These are phyloP conservation scores for Paraphoma chrysanthemicola DNA, from an alignment of 2,329 filamentous ascomycete genomes.

Conservation along the genomic window DNA sequence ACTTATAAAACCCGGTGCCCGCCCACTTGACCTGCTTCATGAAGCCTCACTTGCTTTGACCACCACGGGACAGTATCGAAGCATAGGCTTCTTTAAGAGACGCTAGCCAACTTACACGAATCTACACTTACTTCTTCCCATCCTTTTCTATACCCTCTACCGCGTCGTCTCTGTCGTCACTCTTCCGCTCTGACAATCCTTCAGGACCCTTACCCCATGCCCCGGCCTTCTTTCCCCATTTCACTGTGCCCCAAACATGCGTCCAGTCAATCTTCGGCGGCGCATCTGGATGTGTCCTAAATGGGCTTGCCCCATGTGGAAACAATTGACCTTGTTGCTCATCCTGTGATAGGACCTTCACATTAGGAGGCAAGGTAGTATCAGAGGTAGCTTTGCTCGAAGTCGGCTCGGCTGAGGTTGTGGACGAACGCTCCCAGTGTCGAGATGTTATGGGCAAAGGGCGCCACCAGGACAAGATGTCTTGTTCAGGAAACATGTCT, in stretches of 20 bases:
- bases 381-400: background rate
- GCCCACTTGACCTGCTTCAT: too few species aligned
- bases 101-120: too few species aligned
- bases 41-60: too few species aligned
- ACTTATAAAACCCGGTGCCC: too few species aligned
- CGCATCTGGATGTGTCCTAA: conserved; percentile 51
- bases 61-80: too few species aligned
- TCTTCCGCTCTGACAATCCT: conserved; percentile 50
- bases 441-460: conserved; percentile 69
- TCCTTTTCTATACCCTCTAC: background rate
- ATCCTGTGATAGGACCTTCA: conserved; percentile 21
- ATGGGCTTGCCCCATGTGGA: conserved; percentile 54
- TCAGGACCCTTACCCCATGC: conserved; percentile 60
- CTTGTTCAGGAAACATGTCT: conserved; percentile 3
- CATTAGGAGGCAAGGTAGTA: conserved; percentile 14
- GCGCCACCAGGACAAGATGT: conserved; percentile 67
- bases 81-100: too few species aligned
- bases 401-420: background rate
- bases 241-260: conserved; percentile 62
- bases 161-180: conserved; percentile 28
- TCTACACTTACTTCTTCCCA: background rate
- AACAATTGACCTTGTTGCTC: conserved; percentile 44
- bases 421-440: conserved; percentile 65
- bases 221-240: conserved; percentile 61
- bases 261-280: conserved; percentile 60